These are phyloP conservation scores for Physcomitrium patens DNA, from an alignment of 225 moss, liverwort and hornwort species.

Conservation along the genomic window DNA sequence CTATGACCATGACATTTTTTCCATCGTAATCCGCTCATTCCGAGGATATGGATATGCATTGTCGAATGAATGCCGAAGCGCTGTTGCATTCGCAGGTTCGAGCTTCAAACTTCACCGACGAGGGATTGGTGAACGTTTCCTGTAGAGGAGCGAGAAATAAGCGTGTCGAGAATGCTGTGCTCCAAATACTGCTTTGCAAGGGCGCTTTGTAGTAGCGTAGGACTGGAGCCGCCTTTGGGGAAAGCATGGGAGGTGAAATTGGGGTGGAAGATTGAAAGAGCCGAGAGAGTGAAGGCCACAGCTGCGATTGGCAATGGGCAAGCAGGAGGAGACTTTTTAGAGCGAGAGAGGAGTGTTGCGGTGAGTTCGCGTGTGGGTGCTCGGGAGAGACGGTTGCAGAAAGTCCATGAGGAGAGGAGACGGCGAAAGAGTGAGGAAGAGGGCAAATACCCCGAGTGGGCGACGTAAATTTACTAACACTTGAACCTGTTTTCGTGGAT, in stretches of 20 bases:
- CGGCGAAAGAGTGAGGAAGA: conserved; percentile 53
- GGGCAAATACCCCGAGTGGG: conserved; percentile 68
- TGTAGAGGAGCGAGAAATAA: not conserved
- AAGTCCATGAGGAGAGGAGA: conserved; percentile 59
- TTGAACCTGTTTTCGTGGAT: not conserved
- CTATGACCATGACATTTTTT: conserved; percentile 33
- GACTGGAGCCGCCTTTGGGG: conserved; percentile 22
- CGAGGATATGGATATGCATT: not conserved
- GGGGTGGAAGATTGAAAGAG: conserved; percentile 9
- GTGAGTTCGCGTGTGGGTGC: conserved; percentile 58
- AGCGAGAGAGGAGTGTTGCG: conserved; percentile 28
- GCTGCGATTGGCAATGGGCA: conserved; percentile 39
- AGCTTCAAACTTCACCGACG: not conserved
- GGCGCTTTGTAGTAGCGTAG: conserved; percentile 22
- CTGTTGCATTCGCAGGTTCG: conserved; percentile 13
- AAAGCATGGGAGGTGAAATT: conserved; percentile 14
- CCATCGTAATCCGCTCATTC: not conserved
- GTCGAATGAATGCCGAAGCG: not conserved
- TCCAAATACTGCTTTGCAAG: conserved; percentile 29
- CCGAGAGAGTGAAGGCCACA: conserved; percentile 22
- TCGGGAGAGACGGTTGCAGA: conserved; percentile 59
- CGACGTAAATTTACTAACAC: conserved; percentile 44
- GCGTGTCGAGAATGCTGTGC: conserved; percentile 34
- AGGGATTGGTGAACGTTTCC: not conserved
- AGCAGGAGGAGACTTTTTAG: conserved; percentile 15